These are phyloP conservation scores for Chlorella sp. DNA, from an alignment of 139 green algal species.

Conservation along the genomic window DNA sequence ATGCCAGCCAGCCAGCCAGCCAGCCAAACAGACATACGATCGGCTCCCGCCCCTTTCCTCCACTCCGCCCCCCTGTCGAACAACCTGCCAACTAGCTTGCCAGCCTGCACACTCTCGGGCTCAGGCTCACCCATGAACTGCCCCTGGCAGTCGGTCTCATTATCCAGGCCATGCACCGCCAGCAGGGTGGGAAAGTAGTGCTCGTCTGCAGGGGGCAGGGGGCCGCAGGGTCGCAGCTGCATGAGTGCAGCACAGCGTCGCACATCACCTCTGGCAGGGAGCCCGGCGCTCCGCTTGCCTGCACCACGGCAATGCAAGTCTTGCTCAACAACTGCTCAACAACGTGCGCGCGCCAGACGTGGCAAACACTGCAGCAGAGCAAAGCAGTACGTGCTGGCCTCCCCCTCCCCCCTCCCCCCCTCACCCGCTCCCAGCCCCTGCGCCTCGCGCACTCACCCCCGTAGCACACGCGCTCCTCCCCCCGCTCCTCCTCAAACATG, in stretches of 20 bases:
- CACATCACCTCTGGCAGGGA: no score
- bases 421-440: no score
- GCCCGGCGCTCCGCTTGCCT: no score
- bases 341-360: not conserved
- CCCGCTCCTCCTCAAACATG: not conserved
- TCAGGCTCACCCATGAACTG: slow-evolving; percentile 18
- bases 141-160: slow-evolving; percentile 46
- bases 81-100: no score
- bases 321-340: no score
- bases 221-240: not conserved
- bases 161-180: slow-evolving; percentile 32
- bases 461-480: slow-evolving; percentile 27
- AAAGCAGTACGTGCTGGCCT: no score
- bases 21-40: no score
- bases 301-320: not conserved
- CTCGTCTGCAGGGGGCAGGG: slow-evolving; percentile 26
- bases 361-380: not conserved
- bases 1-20: no score
- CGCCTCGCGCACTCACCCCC: not conserved
- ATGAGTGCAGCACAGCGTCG: not conserved
- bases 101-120: no score
- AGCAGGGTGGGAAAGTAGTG: slow-evolving; percentile 48
- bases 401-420: no score
- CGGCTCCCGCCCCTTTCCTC: no score
- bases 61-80: no score